Evolutionary conservation across 768 basidiomycete genomes (phyloP), one percentile per base, ranked within the genome.

Genomic region (Calocera cornea): DNA sequence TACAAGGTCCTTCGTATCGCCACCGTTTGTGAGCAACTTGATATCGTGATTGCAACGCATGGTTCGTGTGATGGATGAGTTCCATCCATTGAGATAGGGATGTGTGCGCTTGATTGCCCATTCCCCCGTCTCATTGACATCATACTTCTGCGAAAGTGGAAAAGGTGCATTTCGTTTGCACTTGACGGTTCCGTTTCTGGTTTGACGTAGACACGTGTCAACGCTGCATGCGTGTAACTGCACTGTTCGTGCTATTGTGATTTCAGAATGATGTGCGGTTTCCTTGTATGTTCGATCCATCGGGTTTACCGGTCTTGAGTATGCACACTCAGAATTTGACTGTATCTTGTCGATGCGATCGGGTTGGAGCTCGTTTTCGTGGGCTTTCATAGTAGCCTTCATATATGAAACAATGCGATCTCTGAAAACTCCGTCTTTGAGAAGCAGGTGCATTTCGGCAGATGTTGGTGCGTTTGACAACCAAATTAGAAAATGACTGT

Each of bases 41-140:
- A 50, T 63, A 65, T 83, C 79, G 66, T 82, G 77, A 67, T 83
- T 83, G 66, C 77, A 80, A 0, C 73, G 69, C 0, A 66, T 64
- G 34, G 72, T 70, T 10, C 74, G 31, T 0, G 74, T 34, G 1
- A 81, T 69, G 0, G 65, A 65, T 0, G 78, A 78, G 16, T 72
- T 73, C 73, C 69, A 74, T 0, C 10, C 65, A 54, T 76, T 76
- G 11, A 75, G 1, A 34, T 66, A 71, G 0, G 47, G 68, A 49
- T 66, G 73, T 27, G 36, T 17, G 0, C 73, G 41, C 33, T 72
- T 68, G 10, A 65, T 47, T 0, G 49, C 67, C 71, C 73, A 74
- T 22, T 68, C 31, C 3, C 75, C 74, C 7, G 31, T 31, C 29
- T 69, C 68, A 1, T 65, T 34, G 1, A 76, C 47, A 34, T 24